Base-by-base conservation (phyloP, 148 eudicot species). In the Amaranthus hypochondriacus region DNA sequence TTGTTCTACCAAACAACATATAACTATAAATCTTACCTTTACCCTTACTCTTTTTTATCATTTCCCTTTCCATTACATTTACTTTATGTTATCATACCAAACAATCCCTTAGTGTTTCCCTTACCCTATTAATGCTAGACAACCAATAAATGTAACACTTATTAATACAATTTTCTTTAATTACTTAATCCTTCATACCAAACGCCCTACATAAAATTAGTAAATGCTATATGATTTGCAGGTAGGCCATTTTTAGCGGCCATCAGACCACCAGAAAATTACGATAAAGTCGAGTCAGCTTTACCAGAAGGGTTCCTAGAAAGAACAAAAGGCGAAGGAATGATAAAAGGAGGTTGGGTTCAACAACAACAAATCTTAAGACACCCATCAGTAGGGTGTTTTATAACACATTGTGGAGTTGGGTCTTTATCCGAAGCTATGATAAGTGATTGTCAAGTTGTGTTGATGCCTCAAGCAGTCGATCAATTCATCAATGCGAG, bases 331-430 rank as follows among this genome's bases (percentile, higher is more conserved):
- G 79, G 69, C 3, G 53, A 77, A 82, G 91, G 91, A 9, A 69
- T 84, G 5, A 77, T 88, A 6, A n/a, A 74, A 50, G 78, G 77
- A 0, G 86, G 77, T 28, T 85, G 91, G 91, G 81, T 86, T 15
- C 89, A 84, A 62, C 89, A 86, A 56, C 89, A 74, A 5, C 1
- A 58, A 0, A 66, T 78, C 44, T 46, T 78, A 43, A 48, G 60
- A 0, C 81, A 78, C 7, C 81, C 68, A 2, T 78, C 76, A 0
- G 53, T 78, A 60, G 81, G 81, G 49, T 78, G 81, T 43, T 78
- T 78, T 7, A 9, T 78, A 9, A 66, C 76, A 5, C 81, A 78
- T 43, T 67, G 73, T 21, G 81, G 81, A 10, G 39, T 73, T 0
- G 81, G 81, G 0, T 78, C 81, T 3, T 51, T 78, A 46, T 15